Base-by-base conservation (phyloP, 352 stramenopile genomes). In the Phytophthora constricta region DNA sequence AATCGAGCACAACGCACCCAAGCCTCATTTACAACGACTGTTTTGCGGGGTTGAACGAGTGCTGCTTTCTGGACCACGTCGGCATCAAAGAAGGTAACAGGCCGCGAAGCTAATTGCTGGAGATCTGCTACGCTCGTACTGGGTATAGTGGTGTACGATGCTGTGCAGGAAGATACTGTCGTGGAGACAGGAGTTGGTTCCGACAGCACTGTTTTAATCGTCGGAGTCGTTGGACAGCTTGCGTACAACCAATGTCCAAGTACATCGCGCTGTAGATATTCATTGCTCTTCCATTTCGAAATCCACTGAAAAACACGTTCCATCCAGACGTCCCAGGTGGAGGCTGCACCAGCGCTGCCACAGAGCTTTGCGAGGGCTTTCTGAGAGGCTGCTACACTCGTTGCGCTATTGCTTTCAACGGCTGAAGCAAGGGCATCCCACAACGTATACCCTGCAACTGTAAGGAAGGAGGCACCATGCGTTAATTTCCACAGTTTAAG, bases 191-290 rank as follows among this genome's bases (percentile, higher is more conserved):
- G 54, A 17, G 63, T 13, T 1, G 67, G 25, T 25, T 69, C 58
- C 5, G 56, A 54, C 4, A 76, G 31, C 20, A 77, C 33, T 8
- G 28, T 49, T 4, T 76, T 5, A 2, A 60, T 53, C n/a, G 20
- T 45, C 1, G 84, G 66, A 0, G 60, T 70, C 0, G 72, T 90
- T 2, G 74, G 66, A 25, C 86, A 93, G 1, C 76, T 71, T 7
- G 79, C 80, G 33, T 89, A 64, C 19, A 90, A 28, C 86, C 86
- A 93, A 55, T 92, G 83, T 0, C 86, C 79, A 0, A 90, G 50
- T 5, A 92, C 80, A 25, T 93, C 83, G 4, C 82, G 78, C 5
- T 79, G 20, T 1, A 90, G 33, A 19, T 91, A 62, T 10, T 92
- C 86, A 22, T 84, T 89, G 0, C 14, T 47, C 16, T 61, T 71